These are phyloP conservation scores for Aspergillus jensenii DNA, from an alignment of 2,329 filamentous ascomycete genomes.

Conservation along the genomic window DNA sequence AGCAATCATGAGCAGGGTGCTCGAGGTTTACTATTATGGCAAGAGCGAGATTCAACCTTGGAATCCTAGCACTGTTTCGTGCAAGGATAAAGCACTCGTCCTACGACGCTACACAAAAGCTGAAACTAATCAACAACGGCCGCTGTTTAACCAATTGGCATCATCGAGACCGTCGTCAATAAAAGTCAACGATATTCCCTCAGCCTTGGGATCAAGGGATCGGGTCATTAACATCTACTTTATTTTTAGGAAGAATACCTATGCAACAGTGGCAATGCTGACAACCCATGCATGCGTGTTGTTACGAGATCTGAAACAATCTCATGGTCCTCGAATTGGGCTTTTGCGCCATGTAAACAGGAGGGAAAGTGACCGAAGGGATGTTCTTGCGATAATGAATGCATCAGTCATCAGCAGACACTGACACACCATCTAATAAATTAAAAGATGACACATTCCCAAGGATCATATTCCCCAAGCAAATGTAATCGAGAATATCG, in stretches of 20 bases:
- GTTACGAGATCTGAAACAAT: background rate
- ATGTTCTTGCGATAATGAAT: background rate
- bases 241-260: no score
- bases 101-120: background rate
- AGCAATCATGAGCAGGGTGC: background rate
- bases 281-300: background rate
- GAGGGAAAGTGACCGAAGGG: background rate
- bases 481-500: no score
- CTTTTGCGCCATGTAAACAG: background rate
- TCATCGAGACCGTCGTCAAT: background rate
- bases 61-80: background rate
- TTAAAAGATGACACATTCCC: background rate
- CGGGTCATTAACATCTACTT: background rate
- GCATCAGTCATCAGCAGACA: background rate
- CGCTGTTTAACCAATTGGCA: background rate
- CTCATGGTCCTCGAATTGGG: background rate
- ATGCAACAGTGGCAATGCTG: background rate
- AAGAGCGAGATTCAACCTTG: background rate
- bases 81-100: background rate
- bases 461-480: background rate
- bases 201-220: background rate
- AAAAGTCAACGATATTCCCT: background rate
- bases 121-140: background rate
- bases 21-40: background rate
- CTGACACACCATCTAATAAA: background rate